These are phyloP conservation scores for Durio zibethinus DNA, from an alignment of 345 rosid species.

Conservation along the genomic window DNA sequence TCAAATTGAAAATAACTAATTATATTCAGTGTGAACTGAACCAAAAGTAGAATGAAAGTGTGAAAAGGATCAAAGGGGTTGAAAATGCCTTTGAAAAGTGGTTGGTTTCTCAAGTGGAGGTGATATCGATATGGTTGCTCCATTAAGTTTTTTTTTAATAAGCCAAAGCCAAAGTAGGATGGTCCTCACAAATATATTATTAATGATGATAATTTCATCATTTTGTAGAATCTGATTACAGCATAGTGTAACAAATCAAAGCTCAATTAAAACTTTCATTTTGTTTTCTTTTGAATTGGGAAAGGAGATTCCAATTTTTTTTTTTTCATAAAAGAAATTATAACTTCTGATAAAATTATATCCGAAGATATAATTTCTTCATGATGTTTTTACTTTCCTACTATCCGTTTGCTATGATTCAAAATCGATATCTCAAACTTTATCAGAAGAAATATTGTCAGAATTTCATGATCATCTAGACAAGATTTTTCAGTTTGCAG, in stretches of 20 bases:
- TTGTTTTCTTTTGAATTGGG: too few relatives aligned
- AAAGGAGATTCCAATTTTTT: too few relatives aligned
- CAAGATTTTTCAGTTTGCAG: not conserved
- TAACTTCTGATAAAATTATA: too few relatives aligned
- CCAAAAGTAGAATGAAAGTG: not conserved
- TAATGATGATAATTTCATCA: not conserved
- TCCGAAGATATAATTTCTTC: too few relatives aligned
- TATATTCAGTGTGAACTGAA: not conserved
- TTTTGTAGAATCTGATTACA: not conserved
- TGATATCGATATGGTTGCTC: not conserved
- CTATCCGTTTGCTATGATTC: not conserved
- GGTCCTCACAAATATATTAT: not conserved
- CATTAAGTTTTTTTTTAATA: not conserved
- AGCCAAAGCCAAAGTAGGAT: conserved; percentile 2
- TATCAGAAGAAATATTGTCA: not conserved
- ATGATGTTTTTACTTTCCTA: too few relatives aligned
- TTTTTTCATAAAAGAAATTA: too few relatives aligned
- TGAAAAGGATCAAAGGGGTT: not conserved
- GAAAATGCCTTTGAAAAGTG: not conserved
- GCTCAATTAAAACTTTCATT: not conserved
- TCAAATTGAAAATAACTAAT: not conserved
- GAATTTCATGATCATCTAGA: not conserved
- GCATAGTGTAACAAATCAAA: conserved; percentile 1
- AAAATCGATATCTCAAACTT: not conserved
- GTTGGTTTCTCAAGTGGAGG: not conserved